A percentile compares a stretch with the other conserved stretches of the same genome.
Evolutionary conservation across 495 filamentous ascomycete genomes (phyloP).

Genomic region (Aspergillus coremiiformis): DNA sequence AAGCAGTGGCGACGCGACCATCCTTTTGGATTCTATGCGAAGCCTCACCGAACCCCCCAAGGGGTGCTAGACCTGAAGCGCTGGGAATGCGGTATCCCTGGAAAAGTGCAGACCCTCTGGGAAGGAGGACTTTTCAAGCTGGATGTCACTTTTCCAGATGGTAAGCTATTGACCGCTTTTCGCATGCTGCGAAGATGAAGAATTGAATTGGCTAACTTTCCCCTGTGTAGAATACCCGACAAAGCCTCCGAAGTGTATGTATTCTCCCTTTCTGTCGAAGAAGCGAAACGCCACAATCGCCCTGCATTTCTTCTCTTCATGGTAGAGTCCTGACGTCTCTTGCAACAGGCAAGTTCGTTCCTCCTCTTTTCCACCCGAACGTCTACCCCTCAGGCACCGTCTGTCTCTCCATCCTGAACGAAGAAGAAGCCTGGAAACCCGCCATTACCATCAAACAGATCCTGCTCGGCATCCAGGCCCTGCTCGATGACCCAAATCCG

Average conservation of each 20-base stretch:
- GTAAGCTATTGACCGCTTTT: constrained; percentile 45
- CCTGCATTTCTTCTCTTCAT: background rate
- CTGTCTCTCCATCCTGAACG: constrained; percentile 94
- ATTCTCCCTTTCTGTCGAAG: background rate
- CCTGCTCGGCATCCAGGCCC: constrained; percentile 87
- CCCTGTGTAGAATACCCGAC: constrained; percentile 80
- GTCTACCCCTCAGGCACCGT: constrained; percentile 98
- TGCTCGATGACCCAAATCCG: constrained; percentile 93
- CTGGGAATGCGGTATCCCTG: constrained; percentile 95
- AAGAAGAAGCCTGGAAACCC: constrained; percentile 97
- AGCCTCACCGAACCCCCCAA: constrained; percentile 68
- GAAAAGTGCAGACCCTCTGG: constrained; percentile 94
- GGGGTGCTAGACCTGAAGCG: constrained; percentile 86
- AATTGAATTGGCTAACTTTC: constrained; percentile 16
- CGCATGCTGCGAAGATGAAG: background rate
- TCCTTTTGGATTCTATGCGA: constrained; percentile 94
- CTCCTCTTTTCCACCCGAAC: constrained; percentile 96
- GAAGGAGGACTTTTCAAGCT: constrained; percentile 94
- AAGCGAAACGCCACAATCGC: background rate
- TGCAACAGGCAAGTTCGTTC: constrained; percentile 81
- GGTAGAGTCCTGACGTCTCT: background rate
- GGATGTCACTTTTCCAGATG: constrained; percentile 87
- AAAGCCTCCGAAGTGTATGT: constrained; percentile 94
- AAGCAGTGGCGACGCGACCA: constrained; percentile 97
- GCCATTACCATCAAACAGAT: constrained; percentile 98